These are phyloP conservation scores for Coemansia aciculifera DNA, from an alignment of 192 early-diverging fungal genomes.

Conservation along the genomic window DNA sequence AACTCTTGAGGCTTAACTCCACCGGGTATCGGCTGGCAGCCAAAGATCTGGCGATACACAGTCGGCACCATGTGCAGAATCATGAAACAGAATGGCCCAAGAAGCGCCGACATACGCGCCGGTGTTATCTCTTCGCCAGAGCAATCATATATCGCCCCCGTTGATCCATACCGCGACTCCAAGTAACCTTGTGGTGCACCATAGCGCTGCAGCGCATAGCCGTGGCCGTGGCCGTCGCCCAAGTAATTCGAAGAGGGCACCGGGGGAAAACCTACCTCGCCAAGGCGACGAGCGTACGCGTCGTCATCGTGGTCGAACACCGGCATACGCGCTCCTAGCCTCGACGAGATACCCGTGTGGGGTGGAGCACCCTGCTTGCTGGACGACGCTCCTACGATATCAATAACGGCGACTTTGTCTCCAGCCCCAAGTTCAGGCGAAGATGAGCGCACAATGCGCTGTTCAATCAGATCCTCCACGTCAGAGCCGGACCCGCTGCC, in stretches of 20 bases:
- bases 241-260: neutral
- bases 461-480: constrained; percentile 17
- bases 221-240: neutral
- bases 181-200: neutral
- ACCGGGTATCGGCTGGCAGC: constrained; percentile 10
- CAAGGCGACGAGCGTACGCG: neutral
- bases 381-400: constrained; percentile 28
- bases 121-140: constrained; percentile 14
- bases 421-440: neutral
- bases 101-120: constrained; percentile 18
- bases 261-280: neutral
- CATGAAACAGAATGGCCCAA: constrained; percentile 35
- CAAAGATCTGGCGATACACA: constrained; percentile 26
- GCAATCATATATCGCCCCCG: constrained; percentile 6
- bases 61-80: constrained; percentile 3
- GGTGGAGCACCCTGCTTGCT: neutral
- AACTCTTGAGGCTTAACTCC: constrained; percentile 12
- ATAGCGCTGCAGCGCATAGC: neutral
- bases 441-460: constrained; percentile 6
- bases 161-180: neutral
- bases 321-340: constrained; percentile 7
- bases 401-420: constrained; percentile 13
- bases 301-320: constrained; percentile 8
- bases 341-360: constrained; percentile 8
- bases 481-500: constrained; percentile 16